A percentile compares a stretch with the other conserved stretches of the same genome.
These are phyloP conservation scores for Colletotrichum acutatum DNA, from an alignment of 2,329 filamentous ascomycete genomes.

Conservation along the genomic window DNA sequence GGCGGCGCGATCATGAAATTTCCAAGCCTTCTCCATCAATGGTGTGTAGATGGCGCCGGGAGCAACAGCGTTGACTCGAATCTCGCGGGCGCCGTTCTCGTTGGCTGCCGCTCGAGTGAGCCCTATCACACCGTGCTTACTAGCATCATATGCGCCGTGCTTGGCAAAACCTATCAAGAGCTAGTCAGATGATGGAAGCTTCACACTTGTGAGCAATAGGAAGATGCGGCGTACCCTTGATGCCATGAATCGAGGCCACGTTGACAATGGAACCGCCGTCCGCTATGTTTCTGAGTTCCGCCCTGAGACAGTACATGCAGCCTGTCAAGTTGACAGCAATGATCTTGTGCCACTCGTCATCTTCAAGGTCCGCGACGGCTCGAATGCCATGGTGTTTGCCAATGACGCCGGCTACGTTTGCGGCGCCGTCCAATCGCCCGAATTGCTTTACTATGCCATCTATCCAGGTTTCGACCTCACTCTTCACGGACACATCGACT, in stretches of 20 bases:
- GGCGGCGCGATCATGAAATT: conserved; percentile 43
- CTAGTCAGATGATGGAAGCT: conserved; percentile 10
- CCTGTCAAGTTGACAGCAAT: conserved; percentile 62
- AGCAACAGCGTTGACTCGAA: conserved; percentile 58
- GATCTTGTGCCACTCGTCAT: conserved; percentile 59
- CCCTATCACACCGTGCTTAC: conserved; percentile 52
- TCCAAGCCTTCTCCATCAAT: conserved; percentile 56
- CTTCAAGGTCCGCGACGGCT: conserved; percentile 53
- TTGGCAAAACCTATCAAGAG: conserved; percentile 42
- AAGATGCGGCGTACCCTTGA: conserved; percentile 41
- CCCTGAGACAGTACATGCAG: conserved; percentile 62
- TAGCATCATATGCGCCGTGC: conserved; percentile 51
- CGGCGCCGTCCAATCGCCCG: conserved; percentile 64
- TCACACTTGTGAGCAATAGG: not conserved
- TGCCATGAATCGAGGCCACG: conserved; percentile 62
- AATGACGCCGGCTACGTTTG: conserved; percentile 65
- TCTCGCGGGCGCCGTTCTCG: conserved; percentile 54
- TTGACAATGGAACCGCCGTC: conserved; percentile 69
- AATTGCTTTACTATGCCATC: conserved; percentile 56
- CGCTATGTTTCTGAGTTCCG: conserved; percentile 55
- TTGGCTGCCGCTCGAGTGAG: conserved; percentile 50
- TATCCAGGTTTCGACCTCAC: conserved; percentile 63
- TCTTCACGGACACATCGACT: conserved; percentile 60
- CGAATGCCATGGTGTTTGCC: conserved; percentile 53
- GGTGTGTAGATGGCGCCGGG: conserved; percentile 61